Evolutionary conservation across 2,329 filamentous ascomycete genomes (phyloP), one percentile per base, ranked within the genome.

Genomic region (Aspergillus persii): DNA sequence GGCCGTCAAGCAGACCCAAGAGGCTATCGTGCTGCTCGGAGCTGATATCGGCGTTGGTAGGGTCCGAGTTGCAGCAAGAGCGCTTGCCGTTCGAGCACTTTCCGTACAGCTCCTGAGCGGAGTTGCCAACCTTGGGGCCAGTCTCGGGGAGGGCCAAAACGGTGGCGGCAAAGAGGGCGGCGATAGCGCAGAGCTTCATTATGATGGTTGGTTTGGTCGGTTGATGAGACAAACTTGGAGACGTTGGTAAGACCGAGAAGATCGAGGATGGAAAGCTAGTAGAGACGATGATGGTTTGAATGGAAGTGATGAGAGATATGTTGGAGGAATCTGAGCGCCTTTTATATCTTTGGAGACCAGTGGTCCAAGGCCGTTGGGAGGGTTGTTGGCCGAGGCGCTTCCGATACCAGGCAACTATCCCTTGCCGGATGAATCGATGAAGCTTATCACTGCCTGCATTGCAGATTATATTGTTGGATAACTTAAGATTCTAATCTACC

Each of bases 181-280:
- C 60, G 27, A 67, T 53, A 33, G 64, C 33, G 61, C 68, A 62
- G 65, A 71, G 69, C 68, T 71, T 65, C 69, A 71, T 71, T 59
- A 60, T 70, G 62, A 61, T 54, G 50, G 54, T 62, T 60, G 23
- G 39, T 39, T 60, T 44, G 27, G 27, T 58, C 1, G 18, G 44
- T 44, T 23, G 29, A 15, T 46, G 49, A 48, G 53, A 6, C 31
- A 39, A 31, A 31, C 30, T 53, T 55, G 27, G 23, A 51, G 39
- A 56, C 27, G 12, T 50, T 49, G 47, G n/a, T 56, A 48, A 47
- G 15, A 36, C 8, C 26, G 18, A 50, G 29, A 56, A 33, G 48
- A 47, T 61, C 30, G 27, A 50, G 23, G 26, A 12, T n/a, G 12
- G 23, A 9, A 36, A 36, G 11, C 8, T 33, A 48, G 39, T 18